phyloP scores from a whole-genome alignment of 1,284 basidiomycete species.

The Cutaneotrichosporon dermatis region DNA sequence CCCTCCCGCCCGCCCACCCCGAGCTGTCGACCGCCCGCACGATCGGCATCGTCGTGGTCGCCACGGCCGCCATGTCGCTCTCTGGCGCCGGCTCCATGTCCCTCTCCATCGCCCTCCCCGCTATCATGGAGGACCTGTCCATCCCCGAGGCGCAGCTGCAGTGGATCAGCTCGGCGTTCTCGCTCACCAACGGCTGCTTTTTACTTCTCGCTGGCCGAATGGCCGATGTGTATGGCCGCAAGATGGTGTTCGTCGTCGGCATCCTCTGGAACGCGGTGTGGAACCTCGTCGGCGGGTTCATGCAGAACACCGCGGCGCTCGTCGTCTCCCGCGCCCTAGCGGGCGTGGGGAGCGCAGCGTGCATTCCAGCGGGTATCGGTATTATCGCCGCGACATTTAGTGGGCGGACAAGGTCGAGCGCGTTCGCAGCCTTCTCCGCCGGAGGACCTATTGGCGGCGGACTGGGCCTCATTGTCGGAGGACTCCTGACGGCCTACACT shows the following conservation, averaged over 20 bases:
- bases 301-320: slow-evolving; percentile 34
- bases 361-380: slow-evolving; percentile 54
- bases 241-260: slow-evolving; percentile 59
- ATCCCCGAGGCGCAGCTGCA: slow-evolving; percentile 53
- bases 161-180: slow-evolving; percentile 62
- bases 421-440: slow-evolving; percentile 67
- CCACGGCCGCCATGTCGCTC: slow-evolving; percentile 19
- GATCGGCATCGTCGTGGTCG: slow-evolving; percentile 8
- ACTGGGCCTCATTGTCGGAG: slow-evolving; percentile 64
- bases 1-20: too few species aligned
- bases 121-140: slow-evolving; percentile 56
- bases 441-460: slow-evolving; percentile 74
- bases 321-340: slow-evolving; percentile 37
- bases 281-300: slow-evolving; percentile 43
- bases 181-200: slow-evolving; percentile 60
- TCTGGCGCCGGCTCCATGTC: slow-evolving; percentile 23
- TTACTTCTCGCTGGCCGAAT: slow-evolving; percentile 65
- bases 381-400: slow-evolving; percentile 72
- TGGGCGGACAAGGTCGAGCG: slow-evolving; percentile 60
- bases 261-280: slow-evolving; percentile 42
- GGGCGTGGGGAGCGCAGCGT: slow-evolving; percentile 26
- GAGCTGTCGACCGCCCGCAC: slow-evolving; percentile 6
- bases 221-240: slow-evolving; percentile 68
- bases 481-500: slow-evolving; percentile 64
- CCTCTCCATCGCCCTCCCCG: slow-evolving; percentile 59